A percentile compares a stretch with the other conserved stretches of the same genome.
phyloP scores from a whole-genome alignment of 2,329 filamentous ascomycete species.

The Aspergillus proliferans region DNA sequence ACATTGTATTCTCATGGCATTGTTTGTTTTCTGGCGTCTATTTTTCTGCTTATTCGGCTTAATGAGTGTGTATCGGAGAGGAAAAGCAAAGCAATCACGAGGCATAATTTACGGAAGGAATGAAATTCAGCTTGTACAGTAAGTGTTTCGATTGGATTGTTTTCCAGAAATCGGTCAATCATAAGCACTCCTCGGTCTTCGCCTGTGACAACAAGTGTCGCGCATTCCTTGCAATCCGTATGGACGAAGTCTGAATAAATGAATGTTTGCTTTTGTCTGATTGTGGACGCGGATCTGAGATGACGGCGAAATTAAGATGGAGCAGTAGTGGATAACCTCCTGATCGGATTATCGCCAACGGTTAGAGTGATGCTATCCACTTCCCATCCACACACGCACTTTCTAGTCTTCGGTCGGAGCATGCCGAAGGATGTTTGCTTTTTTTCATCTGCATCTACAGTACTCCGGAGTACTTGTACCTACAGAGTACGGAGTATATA shows the following conservation, averaged over 20 bases:
- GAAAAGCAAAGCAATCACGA: not conserved
- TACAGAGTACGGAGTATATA: too few species aligned
- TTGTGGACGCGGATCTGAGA: not conserved
- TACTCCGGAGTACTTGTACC: too few species aligned
- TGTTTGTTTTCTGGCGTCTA: not conserved
- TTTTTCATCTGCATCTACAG: too few species aligned
- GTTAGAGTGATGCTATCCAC: not conserved
- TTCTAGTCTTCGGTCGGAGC: too few species aligned
- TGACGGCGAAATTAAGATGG: not conserved
- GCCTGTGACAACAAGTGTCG: not conserved
- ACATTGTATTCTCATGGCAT: conserved; percentile 1
- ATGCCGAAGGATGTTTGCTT: too few species aligned
- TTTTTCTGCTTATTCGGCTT: not conserved
- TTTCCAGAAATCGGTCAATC: not conserved
- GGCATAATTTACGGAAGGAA: not conserved
- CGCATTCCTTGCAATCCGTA: too few species aligned
- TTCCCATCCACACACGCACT: not conserved
- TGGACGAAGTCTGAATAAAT: too few species aligned
- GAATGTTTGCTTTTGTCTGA: not conserved
- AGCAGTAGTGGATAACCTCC: not conserved
- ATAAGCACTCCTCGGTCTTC: too few species aligned
- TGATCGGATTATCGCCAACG: not conserved
- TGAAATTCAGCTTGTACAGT: not conserved
- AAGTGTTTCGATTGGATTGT: not conserved
- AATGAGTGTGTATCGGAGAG: not conserved